Base-by-base conservation (phyloP, 352 stramenopile genomes). In the Phytopythium ostracodes region DNA sequence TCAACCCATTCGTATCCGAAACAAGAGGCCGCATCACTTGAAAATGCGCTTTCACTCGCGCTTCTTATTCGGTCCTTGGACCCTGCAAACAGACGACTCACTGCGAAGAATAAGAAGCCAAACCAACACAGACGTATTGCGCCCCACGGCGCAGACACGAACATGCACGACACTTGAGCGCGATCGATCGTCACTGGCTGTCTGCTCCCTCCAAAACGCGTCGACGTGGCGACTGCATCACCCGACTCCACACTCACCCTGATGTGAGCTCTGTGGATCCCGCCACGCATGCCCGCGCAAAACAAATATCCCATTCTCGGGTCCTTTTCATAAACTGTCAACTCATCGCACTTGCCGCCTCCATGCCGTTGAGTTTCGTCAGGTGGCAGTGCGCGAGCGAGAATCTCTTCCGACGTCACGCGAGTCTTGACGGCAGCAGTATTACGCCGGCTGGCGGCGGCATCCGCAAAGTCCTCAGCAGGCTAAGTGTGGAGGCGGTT, bases 401-500 rank as follows among this genome's bases (percentile, higher is more conserved):
- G 44, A 25, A 51, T 9, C 29, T 9, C 14, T 27, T n/a, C 6
- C 36, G 4, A 43, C 36, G 12, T 43, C 36, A 43, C 36, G 17
- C 18, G 11, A n/a, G n/a, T 33, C 15, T 14, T 40, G 27, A 9
- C 27, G 27, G 15, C 25, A 50, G 14, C 24, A 20, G 10, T 54
- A 12, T 20, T 6, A 42, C 14, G 6, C 4, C 9, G n/a, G 12
- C 15, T 15, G 5, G 38, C 17, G 18, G 58, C 33, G 33, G 8
- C 22, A 35, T 56, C 59, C 27, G 9, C 35, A 61, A 40, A 63
- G 33, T 22, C 46, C 24, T 18, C 9, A n/a, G 18, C 31, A 22
- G 33, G 31, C 71, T 65, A 86, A 52, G 56, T 73, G 58, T 79
- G 64, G 27, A 85, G 62, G 51, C 69, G 67, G 44, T 64, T 60